Percentiles rank a stretch among this genome's conserved stretches.
Conservation (phyloP, 1,284 basidiomycete genomes). For the Austroboletus sp. region DNA sequence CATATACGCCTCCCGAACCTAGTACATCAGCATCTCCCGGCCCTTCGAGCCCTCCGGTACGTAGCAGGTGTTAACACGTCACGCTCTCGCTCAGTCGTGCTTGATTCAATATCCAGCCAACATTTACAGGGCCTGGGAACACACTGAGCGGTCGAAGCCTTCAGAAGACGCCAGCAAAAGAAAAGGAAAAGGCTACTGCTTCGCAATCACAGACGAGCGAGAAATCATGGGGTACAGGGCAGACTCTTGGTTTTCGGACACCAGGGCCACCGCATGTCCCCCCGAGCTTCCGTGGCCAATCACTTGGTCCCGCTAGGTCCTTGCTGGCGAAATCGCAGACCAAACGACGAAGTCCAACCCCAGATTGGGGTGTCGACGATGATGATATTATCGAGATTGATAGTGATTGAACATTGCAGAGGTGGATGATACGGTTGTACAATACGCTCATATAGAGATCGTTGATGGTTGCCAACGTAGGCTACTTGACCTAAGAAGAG, state of each 20-base stretch:
- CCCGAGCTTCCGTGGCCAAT: slow-evolving; percentile 30
- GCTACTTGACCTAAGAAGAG: background rate
- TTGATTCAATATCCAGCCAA: slow-evolving; percentile 22
- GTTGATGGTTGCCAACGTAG: slow-evolving; percentile 3
- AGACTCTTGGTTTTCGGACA: slow-evolving; percentile 45
- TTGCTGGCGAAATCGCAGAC: slow-evolving; percentile 31
- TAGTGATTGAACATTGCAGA: slow-evolving; percentile 46
- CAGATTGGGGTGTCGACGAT: slow-evolving; percentile 71
- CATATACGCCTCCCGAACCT: slow-evolving; percentile 54
- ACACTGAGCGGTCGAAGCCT: slow-evolving; percentile 45
- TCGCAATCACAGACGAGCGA: slow-evolving; percentile 25
- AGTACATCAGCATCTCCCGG: slow-evolving; percentile 26
- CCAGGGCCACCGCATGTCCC: slow-evolving; percentile 35
- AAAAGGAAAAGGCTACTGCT: slow-evolving; percentile 47
- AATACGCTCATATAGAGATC: slow-evolving; percentile 8
- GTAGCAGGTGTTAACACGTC: slow-evolving; percentile 10
- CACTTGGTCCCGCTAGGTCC: slow-evolving; percentile 49
- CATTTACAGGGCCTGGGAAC: slow-evolving; percentile 50
- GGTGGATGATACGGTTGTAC: slow-evolving; percentile 4
- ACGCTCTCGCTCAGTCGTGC: background rate
- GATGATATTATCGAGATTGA: slow-evolving; percentile 71
- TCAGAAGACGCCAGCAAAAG: slow-evolving; percentile 36
- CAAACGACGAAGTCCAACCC: slow-evolving; percentile 55
- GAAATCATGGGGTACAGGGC: slow-evolving; percentile 52
- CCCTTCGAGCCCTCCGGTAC: slow-evolving; percentile 25